A percentile compares a stretch with the other conserved stretches of the same genome.
phyloP scores from a whole-genome alignment of 1,284 basidiomycete species.

The Ustilago crameri region DNA sequence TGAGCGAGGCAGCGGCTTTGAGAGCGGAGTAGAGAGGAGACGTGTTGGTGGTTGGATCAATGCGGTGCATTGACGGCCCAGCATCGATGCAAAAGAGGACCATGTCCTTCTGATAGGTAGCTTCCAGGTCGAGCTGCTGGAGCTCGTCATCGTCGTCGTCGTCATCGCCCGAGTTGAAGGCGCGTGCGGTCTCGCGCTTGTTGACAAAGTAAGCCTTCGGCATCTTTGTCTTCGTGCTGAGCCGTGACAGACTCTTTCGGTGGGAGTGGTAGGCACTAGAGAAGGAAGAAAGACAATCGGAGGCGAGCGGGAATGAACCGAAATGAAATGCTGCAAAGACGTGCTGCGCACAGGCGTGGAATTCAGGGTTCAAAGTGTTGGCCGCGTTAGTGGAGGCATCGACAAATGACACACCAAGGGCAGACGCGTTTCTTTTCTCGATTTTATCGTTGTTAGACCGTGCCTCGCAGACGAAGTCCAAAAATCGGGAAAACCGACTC shows the following conservation, averaged over 20 bases:
- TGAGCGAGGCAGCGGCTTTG: constrained; percentile 82
- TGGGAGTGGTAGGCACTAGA: neutral
- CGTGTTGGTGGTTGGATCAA: constrained; percentile 40
- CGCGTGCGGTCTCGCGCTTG: constrained; percentile 44
- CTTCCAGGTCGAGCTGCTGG: constrained; percentile 46
- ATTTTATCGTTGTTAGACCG: too few relatives aligned
- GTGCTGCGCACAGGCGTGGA: constrained; percentile 1
- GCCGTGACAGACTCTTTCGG: neutral
- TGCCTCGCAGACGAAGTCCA: too few relatives aligned
- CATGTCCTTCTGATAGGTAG: constrained; percentile 55
- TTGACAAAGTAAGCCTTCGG: constrained; percentile 52
- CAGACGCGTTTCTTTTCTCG: too few relatives aligned
- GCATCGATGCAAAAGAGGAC: constrained; percentile 90
- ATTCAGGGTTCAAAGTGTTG: constrained; percentile 9
- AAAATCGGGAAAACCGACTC: too few relatives aligned
- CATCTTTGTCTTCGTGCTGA: constrained; percentile 12
- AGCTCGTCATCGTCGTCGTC: constrained; percentile 44
- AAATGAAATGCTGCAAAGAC: too few relatives aligned
- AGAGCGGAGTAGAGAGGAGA: constrained; percentile 74
- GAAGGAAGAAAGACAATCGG: neutral
- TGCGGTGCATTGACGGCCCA: constrained; percentile 83
- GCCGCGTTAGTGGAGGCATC: constrained; percentile 3
- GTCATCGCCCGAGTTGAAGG: constrained; percentile 33
- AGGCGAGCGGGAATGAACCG: too few relatives aligned
- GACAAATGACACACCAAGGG: neutral